phyloP scores from a whole-genome alignment of 306 rosid genomes.

The Astragalus glycyphyllos region DNA sequence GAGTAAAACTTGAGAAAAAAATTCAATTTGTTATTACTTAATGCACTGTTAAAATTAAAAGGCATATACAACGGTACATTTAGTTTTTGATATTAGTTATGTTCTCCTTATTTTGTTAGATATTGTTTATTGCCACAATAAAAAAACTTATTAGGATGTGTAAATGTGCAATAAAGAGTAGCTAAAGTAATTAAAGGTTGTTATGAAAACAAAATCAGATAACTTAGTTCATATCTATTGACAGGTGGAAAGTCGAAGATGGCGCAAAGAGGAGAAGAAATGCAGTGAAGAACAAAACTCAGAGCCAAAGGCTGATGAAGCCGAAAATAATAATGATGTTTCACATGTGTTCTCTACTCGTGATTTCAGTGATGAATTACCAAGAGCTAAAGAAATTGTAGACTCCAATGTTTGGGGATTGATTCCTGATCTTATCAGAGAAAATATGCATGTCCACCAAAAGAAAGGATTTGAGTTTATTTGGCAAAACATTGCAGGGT shows the following conservation, averaged over 20 bases:
- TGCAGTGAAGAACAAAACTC: constrained; percentile 44
- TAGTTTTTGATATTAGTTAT: no score
- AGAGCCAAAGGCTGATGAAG: constrained; percentile 47
- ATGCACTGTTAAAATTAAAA: no score
- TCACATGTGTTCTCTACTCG: constrained; percentile 35
- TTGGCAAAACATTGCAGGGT: constrained; percentile 83
- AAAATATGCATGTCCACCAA: constrained; percentile 69
- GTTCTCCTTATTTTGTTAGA: not conserved
- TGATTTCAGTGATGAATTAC: constrained; percentile 43
- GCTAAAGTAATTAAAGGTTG: no score
- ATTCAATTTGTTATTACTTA: no score
- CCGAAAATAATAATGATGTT: constrained; percentile 41
- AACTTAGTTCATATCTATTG: constrained; percentile 31
- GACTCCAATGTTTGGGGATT: constrained; percentile 77
- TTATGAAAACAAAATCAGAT: constrained; percentile 13
- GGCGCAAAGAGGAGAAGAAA: constrained; percentile 56
- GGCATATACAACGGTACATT: no score
- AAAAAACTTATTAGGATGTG: not conserved
- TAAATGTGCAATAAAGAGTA: no score
- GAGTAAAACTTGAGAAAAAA: no score
- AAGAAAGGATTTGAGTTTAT: constrained; percentile 88
- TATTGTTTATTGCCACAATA: not conserved
- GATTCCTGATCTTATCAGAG: constrained; percentile 47
- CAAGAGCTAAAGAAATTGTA: constrained; percentile 55
- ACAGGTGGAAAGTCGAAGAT: constrained; percentile 56